Percentiles rank a stretch among this genome's conserved stretches.
Evolutionary conservation across 2,329 filamentous ascomycete genomes (phyloP).

Genomic region (Claviceps spartinae): DNA sequence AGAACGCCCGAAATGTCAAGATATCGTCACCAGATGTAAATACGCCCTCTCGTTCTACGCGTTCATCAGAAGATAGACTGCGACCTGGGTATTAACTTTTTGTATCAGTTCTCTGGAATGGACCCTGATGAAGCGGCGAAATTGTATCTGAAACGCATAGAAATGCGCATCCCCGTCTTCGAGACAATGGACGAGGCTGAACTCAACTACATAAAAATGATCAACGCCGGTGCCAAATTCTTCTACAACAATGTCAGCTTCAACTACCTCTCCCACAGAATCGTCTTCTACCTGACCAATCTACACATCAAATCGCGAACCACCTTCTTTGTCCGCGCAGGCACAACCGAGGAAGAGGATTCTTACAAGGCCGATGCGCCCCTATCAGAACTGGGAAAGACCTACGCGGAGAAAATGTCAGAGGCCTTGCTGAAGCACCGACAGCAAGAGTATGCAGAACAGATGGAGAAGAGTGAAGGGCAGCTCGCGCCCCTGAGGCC

Average conservation of each 20-base stretch:
- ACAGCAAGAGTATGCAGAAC: constrained; percentile 60
- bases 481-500: constrained; percentile 58
- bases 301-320: constrained; percentile 90
- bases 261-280: constrained; percentile 89
- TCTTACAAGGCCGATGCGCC: constrained; percentile 85
- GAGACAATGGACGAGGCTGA: constrained; percentile 93
- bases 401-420: constrained; percentile 76
- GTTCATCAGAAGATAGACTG: background rate
- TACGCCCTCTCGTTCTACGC: constrained; percentile 3
- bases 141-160: constrained; percentile 80
- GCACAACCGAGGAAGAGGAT: constrained; percentile 75
- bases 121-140: constrained; percentile 81
- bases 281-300: constrained; percentile 96
- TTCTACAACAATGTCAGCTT: constrained; percentile 96
- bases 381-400: constrained; percentile 63
- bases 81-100: background rate
- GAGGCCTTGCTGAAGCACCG: constrained; percentile 73
- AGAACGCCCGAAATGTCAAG: constrained; percentile 95
- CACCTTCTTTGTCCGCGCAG: constrained; percentile 84
- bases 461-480: constrained; percentile 51
- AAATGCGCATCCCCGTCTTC: constrained; percentile 85
- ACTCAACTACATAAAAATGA: constrained; percentile 98
- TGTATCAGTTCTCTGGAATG: constrained; percentile 68
- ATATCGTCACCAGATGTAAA: constrained; percentile 89
- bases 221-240: constrained; percentile 86